These are phyloP conservation scores for Calycina herbarum DNA, from an alignment of 2,329 filamentous ascomycete genomes.

Conservation along the genomic window DNA sequence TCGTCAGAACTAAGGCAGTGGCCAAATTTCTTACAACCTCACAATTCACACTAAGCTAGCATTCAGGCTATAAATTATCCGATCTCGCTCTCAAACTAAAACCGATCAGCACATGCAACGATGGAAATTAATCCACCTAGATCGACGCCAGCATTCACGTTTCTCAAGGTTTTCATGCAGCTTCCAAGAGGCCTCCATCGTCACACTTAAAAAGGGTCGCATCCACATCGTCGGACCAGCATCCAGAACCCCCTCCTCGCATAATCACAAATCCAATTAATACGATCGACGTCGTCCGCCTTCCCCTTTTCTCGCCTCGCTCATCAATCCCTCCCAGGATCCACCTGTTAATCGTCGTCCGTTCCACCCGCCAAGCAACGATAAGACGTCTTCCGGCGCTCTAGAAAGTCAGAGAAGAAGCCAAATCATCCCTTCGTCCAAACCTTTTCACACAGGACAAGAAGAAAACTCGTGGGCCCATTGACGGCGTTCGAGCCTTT, in stretches of 20 bases:
- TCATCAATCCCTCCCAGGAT: neutral
- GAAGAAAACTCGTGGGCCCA: neutral
- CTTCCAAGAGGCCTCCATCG: neutral
- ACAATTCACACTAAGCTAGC: neutral
- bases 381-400: neutral
- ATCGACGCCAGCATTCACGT: neutral
- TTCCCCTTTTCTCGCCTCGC: neutral
- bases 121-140: neutral
- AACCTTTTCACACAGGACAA: neutral
- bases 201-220: neutral
- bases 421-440: slow-evolving; percentile 1
- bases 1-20: neutral
- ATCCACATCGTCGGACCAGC: neutral
- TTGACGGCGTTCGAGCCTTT: neutral
- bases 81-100: neutral
- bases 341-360: neutral
- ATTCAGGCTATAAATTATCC: neutral
- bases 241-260: neutral
- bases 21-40: neutral
- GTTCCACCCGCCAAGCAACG: neutral
- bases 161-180: neutral
- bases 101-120: neutral
- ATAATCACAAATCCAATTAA: neutral
- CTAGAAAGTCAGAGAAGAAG: neutral
- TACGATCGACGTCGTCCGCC: too few relatives aligned